These are phyloP conservation scores for Ascochyta pisi DNA, from an alignment of 2,329 filamentous ascomycete genomes.

Conservation along the genomic window DNA sequence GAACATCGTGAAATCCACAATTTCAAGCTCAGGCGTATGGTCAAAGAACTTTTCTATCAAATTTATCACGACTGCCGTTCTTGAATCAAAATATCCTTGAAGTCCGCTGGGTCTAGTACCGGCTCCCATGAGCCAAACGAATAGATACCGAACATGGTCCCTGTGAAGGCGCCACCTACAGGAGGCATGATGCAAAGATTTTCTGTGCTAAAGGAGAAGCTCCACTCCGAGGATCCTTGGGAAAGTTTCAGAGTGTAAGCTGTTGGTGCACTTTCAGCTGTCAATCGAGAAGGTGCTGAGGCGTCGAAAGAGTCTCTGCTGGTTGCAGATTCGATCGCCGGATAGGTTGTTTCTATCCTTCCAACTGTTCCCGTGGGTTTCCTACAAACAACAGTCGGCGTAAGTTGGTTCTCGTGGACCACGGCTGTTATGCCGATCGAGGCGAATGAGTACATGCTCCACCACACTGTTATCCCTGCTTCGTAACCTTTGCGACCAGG, in stretches of 20 bases:
- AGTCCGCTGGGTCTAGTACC: slow-evolving; percentile 53
- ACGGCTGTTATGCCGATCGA: slow-evolving; percentile 49
- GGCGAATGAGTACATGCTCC: slow-evolving; percentile 58
- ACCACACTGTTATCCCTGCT: slow-evolving; percentile 62
- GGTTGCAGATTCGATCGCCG: slow-evolving; percentile 37
- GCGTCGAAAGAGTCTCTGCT: slow-evolving; percentile 14
- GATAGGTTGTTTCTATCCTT: slow-evolving; percentile 26
- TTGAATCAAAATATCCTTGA: slow-evolving; percentile 33
- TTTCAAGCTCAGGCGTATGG: no score
- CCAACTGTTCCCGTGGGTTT: slow-evolving; percentile 16
- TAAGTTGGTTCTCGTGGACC: neutral
- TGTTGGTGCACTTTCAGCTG: slow-evolving; percentile 9
- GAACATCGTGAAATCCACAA: neutral
- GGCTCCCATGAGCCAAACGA: slow-evolving; percentile 52
- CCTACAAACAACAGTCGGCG: slow-evolving; percentile 20
- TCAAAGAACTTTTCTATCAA: neutral
- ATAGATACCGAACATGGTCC: slow-evolving; percentile 58
- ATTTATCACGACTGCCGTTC: neutral
- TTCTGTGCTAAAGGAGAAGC: slow-evolving; percentile 35
- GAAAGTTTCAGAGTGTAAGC: slow-evolving; percentile 10
- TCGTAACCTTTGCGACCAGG: slow-evolving; percentile 55
- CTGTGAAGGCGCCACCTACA: slow-evolving; percentile 53
- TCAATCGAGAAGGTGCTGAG: neutral
- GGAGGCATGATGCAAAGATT: slow-evolving; percentile 48
- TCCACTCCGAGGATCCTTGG: slow-evolving; percentile 19